Base-by-base conservation (phyloP, 2,329 filamentous ascomycete genomes). In the Hypomyces rosellus region DNA sequence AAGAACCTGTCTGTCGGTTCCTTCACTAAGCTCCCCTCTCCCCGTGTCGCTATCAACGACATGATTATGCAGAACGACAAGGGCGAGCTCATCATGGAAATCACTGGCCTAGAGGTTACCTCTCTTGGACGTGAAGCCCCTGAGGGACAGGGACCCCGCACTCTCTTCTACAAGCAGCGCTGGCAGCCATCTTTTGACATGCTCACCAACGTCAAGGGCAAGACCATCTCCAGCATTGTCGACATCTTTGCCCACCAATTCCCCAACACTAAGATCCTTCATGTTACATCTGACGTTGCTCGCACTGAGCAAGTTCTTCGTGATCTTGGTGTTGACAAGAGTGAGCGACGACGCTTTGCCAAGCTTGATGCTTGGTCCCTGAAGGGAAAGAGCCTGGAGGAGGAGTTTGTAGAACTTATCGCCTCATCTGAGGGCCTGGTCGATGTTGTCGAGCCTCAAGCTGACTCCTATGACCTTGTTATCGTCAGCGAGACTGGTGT, bases 121-220 rank as follows among this genome's bases (percentile, higher is more conserved):
- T 57, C 58, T 14, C 54, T 60, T 5, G 59, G 57, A 16, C 53
- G 54, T 5, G 56, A 58, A 30, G 53, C 55, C 12, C 47, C 52
- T 11, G 55, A 57, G 12, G 54, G 52, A 16, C 49, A 57, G 18
- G 55, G 48, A 7, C 55, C 56, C 3, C 57, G 59, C 18, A 55
- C 57, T 3, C 51, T 61, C 7, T 61, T 61, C 43, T 61, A 57
- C 48, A 46, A 53, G 16, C 55, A 57, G 53, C 49, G 55, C 40
- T 59, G 59, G 59, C 55, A 60, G 50, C 58, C 58, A 13, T 57
- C 48, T 48, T 59, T 61, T 39, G 55, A 59, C 16, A 54, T 57
- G 49, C 50, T 61, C 45, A 46, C 52, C 11, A 49, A 47, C 22
- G 55, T 46, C 4, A 46, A 55, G 33, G 52, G 39, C 13, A 55